These are phyloP conservation scores for Cladosporium sp. DNA, from an alignment of 2,329 filamentous ascomycete species.

Conservation along the genomic window DNA sequence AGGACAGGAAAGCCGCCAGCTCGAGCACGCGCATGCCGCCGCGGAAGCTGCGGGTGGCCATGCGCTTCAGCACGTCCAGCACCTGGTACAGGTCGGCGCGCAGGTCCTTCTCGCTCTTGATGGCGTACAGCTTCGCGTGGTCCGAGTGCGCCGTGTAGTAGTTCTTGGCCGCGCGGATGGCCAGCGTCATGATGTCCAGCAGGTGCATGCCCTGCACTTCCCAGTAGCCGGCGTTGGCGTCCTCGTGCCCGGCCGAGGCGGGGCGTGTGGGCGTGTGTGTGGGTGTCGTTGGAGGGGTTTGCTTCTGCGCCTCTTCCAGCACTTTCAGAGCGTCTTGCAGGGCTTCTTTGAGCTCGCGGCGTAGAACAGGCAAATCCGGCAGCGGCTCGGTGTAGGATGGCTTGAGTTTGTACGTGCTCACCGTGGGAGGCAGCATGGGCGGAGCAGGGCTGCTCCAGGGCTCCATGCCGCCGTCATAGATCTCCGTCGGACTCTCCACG, in stretches of 20 bases:
- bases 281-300: constrained; percentile 15
- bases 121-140: constrained; percentile 76
- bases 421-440: constrained; percentile 90
- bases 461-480: constrained; percentile 38
- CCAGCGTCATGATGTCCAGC: constrained; percentile 86
- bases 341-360: constrained; percentile 62
- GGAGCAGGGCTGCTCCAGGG: constrained; percentile 46
- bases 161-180: constrained; percentile 91
- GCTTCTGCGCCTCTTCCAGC: constrained; percentile 53
- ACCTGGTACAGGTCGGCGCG: constrained; percentile 79
- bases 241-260: constrained; percentile 17
- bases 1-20: constrained; percentile 67
- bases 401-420: constrained; percentile 89
- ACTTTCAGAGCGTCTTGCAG: constrained; percentile 67
- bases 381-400: constrained; percentile 78
- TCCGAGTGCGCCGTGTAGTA: constrained; percentile 94
- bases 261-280: constrained; percentile 15
- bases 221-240: constrained; percentile 63
- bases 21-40: constrained; percentile 79
- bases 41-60: constrained; percentile 82
- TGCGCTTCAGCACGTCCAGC: constrained; percentile 86
- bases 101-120: constrained; percentile 83
- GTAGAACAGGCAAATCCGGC: constrained; percentile 76
- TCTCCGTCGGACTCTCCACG: constrained; percentile 52
- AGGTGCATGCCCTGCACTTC: constrained; percentile 90